phyloP scores from a whole-genome alignment of 2,329 filamentous ascomycete genomes.

The Chaetomiaceae sp. region DNA sequence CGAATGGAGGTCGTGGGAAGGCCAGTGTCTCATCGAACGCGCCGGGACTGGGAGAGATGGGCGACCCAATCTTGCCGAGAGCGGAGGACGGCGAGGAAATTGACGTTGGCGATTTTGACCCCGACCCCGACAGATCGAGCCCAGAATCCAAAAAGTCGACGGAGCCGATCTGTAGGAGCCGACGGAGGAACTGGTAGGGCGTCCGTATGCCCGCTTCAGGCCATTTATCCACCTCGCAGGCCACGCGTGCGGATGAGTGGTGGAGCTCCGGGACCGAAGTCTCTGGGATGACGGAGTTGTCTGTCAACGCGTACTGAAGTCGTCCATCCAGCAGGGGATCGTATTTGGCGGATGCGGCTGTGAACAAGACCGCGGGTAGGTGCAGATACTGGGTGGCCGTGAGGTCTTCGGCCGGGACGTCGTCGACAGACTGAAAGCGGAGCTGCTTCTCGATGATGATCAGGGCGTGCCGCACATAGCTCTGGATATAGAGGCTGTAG shows the following conservation, averaged over 20 bases:
- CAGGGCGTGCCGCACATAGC: conserved; percentile 30
- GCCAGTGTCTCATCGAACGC: background rate
- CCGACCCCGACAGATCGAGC: background rate
- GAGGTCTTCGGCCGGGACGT: conserved; percentile 27
- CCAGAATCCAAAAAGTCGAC: conserved; percentile 30
- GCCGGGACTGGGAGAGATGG: background rate
- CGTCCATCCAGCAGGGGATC: conserved; percentile 29
- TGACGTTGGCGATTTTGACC: background rate
- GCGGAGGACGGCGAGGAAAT: conserved; percentile 7
- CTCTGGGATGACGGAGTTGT: conserved; percentile 28
- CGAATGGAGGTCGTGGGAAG: conserved; percentile 1
- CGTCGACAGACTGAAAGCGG: conserved; percentile 26
- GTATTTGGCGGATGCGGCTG: conserved; percentile 32
- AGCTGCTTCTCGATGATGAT: conserved; percentile 30
- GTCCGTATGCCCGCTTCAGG: conserved; percentile 29
- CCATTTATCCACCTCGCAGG: conserved; percentile 29
- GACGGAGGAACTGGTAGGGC: conserved; percentile 30
- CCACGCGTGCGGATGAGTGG: conserved; percentile 26
- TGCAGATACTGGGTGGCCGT: conserved; percentile 30
- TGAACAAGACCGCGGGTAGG: conserved; percentile 30
- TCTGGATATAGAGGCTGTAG: conserved; percentile 32
- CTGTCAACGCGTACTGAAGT: conserved; percentile 29
- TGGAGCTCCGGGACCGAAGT: conserved; percentile 28
- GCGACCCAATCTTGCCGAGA: conserved; percentile 7
- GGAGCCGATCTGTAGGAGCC: conserved; percentile 30